Conservation (phyloP, 768 basidiomycete species). For the Lentinus brumalis region DNA sequence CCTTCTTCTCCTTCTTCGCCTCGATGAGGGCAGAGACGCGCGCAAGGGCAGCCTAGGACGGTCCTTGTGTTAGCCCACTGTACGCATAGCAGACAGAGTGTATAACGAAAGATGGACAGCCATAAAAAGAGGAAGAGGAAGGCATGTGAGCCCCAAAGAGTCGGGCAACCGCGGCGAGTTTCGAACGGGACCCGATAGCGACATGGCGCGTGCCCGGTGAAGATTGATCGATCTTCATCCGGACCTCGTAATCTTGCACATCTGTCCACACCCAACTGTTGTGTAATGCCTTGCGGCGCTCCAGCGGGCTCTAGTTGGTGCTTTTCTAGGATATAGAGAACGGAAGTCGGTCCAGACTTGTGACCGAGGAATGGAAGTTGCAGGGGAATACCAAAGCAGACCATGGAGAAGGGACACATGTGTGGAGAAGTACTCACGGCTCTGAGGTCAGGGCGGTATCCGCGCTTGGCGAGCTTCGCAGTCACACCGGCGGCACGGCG, state of each 20-base stretch:
- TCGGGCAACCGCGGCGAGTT: constrained; percentile 60
- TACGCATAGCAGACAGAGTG: background rate
- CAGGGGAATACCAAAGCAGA: constrained; percentile 5
- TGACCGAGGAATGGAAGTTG: background rate
- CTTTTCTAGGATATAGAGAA: constrained; percentile 33
- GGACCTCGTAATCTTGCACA: constrained; percentile 71
- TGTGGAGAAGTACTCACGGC: constrained; percentile 50
- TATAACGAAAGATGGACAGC: constrained; percentile 8
- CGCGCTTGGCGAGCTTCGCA: constrained; percentile 58
- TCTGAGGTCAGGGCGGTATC: constrained; percentile 80
- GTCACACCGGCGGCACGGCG: constrained; percentile 73
- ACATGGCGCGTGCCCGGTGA: constrained; percentile 68
- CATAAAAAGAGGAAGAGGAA: constrained; percentile 21
- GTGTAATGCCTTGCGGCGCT: constrained; percentile 64
- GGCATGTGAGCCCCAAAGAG: constrained; percentile 69
- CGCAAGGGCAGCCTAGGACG: constrained; percentile 65
- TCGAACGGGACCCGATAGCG: constrained; percentile 79
- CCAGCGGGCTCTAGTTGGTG: constrained; percentile 95
- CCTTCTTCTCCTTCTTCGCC: constrained; percentile 72
- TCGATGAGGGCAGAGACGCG: constrained; percentile 73
- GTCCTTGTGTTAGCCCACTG: constrained; percentile 6
- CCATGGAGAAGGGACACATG: constrained; percentile 10
- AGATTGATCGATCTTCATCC: constrained; percentile 61
- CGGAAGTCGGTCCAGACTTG: background rate
- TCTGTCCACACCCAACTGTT: constrained; percentile 82